Base-by-base conservation (phyloP, 73 alveolate genomes). In the Paramecium sonneborni region DNA sequence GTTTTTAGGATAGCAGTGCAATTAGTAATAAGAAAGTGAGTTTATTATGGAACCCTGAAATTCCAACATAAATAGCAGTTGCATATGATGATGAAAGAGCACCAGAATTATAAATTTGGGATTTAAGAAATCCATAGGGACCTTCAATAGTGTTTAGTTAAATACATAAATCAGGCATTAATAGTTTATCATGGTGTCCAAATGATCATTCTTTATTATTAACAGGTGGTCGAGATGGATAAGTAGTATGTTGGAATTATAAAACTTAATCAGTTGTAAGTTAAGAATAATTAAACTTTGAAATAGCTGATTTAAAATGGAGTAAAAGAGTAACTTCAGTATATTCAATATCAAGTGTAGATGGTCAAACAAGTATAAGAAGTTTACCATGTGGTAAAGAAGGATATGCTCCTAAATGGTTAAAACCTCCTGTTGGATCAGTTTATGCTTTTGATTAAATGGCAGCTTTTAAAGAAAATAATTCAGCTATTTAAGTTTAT, bases 31-130 rank as follows among this genome's bases (percentile, higher is more conserved):
- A 87, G 69, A 92, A 94, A 74, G 89, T 93, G 11, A 57, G 94
- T 28, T 34, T 97, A 41, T 95, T 95, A 14, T 97, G 99, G 98
- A 97, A 96, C 89, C 98, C 98, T 6, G 97, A 96, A 74, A 95
- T 96, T 35, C 97, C 98, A 24, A 94, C 97, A 10, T 93, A 97
- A 67, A 95, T 97, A 79, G 88, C 97, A 52, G 92, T 97, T 44
- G 94, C 97, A 12, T 94, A 95, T 85, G 99, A 96, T 44, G 96
- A 96, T 52, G 97, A 93, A 38, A 57, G 92, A 69, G 89, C 74
- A 44, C 98, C 97, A 18, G 93, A 93, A 26, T 52, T 97, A 92
- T 72, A 95, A 12, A 91, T 97, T 20, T 97, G 99, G 99, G 99
- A 97, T 89, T 74, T 97, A 70, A 95, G 99, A 85, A 93, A 95